Evolutionary conservation across 1,139 yeast genomes (phyloP).

Genomic region (Debaryomyces coudertii): DNA sequence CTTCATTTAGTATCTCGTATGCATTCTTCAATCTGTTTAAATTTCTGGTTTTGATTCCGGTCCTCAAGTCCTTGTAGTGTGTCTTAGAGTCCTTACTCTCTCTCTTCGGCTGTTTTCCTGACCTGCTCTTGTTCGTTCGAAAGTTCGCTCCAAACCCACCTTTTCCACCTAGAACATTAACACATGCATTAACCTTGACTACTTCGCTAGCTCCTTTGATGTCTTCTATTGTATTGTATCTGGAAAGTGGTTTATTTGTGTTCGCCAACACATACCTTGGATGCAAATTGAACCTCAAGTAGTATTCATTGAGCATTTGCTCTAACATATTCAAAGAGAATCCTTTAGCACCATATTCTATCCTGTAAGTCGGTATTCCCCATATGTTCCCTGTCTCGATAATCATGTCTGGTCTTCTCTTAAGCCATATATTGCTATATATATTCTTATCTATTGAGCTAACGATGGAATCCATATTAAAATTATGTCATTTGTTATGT

Average conservation of each 20-base stretch:
- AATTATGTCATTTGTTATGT: constrained; percentile 5
- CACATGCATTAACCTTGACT: neutral
- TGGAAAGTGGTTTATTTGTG: constrained; percentile 1
- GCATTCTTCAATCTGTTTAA: constrained; percentile 19
- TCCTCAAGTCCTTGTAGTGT: constrained; percentile 28
- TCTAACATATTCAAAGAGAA: neutral
- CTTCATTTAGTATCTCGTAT: constrained; percentile 16
- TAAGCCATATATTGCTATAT: neutral
- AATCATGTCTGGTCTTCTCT: neutral
- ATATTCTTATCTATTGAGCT: neutral
- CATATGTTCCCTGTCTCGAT: constrained; percentile 2
- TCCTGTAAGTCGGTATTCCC: neutral
- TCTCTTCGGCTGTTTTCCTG: constrained; percentile 24
- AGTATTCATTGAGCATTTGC: neutral
- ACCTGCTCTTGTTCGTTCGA: constrained; percentile 25
- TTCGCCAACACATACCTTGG: constrained; percentile 4
- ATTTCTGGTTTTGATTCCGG: constrained; percentile 21
- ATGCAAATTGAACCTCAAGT: neutral
- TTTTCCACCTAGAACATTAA: constrained; percentile 41
- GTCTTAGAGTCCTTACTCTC: constrained; percentile 34
- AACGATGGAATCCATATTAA: neutral
- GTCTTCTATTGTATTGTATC: neutral
- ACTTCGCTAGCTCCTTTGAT: neutral
- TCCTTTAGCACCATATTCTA: neutral
- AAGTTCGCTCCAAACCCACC: constrained; percentile 54